A percentile compares a stretch with the other conserved stretches of the same genome.
These are phyloP conservation scores for Collybia sordida DNA, from an alignment of 768 basidiomycete genomes.

Conservation along the genomic window DNA sequence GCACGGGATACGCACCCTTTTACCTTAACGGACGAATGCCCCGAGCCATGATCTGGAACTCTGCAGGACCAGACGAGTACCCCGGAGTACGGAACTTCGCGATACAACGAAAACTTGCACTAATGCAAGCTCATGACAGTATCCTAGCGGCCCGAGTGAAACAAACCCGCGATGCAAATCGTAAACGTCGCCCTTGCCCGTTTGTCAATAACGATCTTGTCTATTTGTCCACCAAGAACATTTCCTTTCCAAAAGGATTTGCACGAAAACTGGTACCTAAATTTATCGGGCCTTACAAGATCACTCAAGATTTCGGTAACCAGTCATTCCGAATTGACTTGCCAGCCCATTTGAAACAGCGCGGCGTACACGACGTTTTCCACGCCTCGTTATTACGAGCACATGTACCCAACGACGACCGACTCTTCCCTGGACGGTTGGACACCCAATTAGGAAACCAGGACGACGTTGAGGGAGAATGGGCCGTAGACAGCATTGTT, in stretches of 20 bases:
- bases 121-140: constrained; percentile 27
- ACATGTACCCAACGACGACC: constrained; percentile 32
- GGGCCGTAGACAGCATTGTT: constrained; percentile 23
- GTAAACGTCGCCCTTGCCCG: background rate
- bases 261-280: background rate
- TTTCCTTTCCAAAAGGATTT: background rate
- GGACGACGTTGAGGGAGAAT: constrained; percentile 18
- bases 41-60: constrained; percentile 15
- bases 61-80: constrained; percentile 4
- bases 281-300: background rate
- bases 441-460: constrained; percentile 14
- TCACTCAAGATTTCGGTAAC: constrained; percentile 3
- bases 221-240: background rate
- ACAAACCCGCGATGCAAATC: constrained; percentile 2
- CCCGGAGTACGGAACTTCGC: constrained; percentile 25
- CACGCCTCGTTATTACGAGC: background rate
- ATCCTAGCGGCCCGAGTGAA: background rate
- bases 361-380: background rate
- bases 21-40: constrained; percentile 20
- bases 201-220: background rate
- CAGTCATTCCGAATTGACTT: background rate
- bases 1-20: constrained; percentile 36
- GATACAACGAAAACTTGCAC: constrained; percentile 12
- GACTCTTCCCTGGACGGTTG: constrained; percentile 31
- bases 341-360: background rate